Conservation (phyloP, 2,329 filamentous ascomycete genomes). For the Phialemoniopsis sp. region DNA sequence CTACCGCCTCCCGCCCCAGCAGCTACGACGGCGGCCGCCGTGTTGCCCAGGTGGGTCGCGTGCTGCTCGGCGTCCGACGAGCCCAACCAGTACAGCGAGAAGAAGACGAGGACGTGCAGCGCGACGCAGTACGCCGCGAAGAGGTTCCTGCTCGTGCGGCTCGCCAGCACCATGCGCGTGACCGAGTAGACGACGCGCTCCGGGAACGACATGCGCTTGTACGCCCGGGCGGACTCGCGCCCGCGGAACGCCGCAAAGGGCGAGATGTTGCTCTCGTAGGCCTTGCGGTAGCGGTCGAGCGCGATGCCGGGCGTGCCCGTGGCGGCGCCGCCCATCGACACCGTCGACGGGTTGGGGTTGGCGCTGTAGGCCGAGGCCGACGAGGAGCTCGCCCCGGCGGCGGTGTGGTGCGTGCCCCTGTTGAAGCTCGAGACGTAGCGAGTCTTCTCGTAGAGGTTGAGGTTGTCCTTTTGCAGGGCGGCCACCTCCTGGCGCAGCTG, state of each 20-base stretch:
- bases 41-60: conserved; percentile 42
- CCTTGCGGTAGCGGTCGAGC: conserved; percentile 81
- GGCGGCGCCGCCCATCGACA: conserved; percentile 52
- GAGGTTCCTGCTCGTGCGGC: conserved; percentile 83
- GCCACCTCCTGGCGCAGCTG: conserved; percentile 87
- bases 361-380: conserved; percentile 61
- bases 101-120: conserved; percentile 82
- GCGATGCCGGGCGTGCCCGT: conserved; percentile 56
- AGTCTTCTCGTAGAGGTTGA: conserved; percentile 95
- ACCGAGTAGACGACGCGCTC: conserved; percentile 88
- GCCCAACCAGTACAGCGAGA: conserved; percentile 81
- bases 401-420: conserved; percentile 42
- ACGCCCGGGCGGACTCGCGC: conserved; percentile 85
- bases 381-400: conserved; percentile 13
- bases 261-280: conserved; percentile 92
- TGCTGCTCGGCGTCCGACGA: conserved; percentile 61
- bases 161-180: conserved; percentile 86
- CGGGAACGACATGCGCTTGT: conserved; percentile 88
- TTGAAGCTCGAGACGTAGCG: conserved; percentile 94
- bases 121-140: conserved; percentile 91
- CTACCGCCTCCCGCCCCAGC: conserved; percentile 25
- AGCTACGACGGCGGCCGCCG: conserved; percentile 38
- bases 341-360: conserved; percentile 72
- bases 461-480: conserved; percentile 90
- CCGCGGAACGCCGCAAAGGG: conserved; percentile 94